These are phyloP conservation scores for Coniochaeta sp. DNA, from an alignment of 2,329 filamentous ascomycete genomes.

Conservation along the genomic window DNA sequence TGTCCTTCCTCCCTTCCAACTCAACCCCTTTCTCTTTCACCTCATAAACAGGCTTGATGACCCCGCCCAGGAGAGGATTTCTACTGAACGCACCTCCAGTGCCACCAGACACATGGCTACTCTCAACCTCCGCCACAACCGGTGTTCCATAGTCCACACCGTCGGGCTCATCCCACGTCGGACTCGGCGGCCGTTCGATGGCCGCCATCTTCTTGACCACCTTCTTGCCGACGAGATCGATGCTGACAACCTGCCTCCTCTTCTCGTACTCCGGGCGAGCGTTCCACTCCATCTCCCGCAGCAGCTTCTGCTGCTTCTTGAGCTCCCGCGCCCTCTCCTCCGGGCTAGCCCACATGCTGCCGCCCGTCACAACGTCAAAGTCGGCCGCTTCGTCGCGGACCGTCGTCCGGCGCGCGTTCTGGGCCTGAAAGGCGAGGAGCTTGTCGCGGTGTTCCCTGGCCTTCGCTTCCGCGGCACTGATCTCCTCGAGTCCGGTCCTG, in stretches of 20 bases:
- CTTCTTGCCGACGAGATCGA: constrained; percentile 72
- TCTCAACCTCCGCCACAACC: constrained; percentile 14
- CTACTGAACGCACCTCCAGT: constrained; percentile 56
- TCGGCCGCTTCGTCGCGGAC: constrained; percentile 77
- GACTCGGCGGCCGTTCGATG: constrained; percentile 48
- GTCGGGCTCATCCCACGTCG: constrained; percentile 29
- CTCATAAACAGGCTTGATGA: constrained; percentile 58
- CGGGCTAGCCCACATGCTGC: constrained; percentile 76
- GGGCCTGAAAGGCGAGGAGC: constrained; percentile 72
- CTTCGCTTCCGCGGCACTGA: constrained; percentile 52
- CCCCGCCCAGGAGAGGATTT: constrained; percentile 57
- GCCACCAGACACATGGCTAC: constrained; percentile 22
- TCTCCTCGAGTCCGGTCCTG: constrained; percentile 24
- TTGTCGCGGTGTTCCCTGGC: constrained; percentile 75
- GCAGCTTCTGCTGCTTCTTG: constrained; percentile 75
- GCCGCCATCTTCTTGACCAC: constrained; percentile 66
- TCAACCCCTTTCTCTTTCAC: constrained; percentile 42
- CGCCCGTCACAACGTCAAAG: constrained; percentile 41
- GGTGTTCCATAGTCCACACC: constrained; percentile 19
- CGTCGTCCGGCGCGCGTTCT: constrained; percentile 76
- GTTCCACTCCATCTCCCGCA: constrained; percentile 83
- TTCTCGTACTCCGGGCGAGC: constrained; percentile 84
- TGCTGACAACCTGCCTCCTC: constrained; percentile 72
- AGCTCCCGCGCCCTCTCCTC: constrained; percentile 76
- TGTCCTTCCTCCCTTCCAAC: constrained; percentile 33